Percentiles rank a stretch among this genome's conserved stretches.
These are phyloP conservation scores for Hirsutella minnesotensis DNA, from an alignment of 2,329 filamentous ascomycete genomes.

Conservation along the genomic window DNA sequence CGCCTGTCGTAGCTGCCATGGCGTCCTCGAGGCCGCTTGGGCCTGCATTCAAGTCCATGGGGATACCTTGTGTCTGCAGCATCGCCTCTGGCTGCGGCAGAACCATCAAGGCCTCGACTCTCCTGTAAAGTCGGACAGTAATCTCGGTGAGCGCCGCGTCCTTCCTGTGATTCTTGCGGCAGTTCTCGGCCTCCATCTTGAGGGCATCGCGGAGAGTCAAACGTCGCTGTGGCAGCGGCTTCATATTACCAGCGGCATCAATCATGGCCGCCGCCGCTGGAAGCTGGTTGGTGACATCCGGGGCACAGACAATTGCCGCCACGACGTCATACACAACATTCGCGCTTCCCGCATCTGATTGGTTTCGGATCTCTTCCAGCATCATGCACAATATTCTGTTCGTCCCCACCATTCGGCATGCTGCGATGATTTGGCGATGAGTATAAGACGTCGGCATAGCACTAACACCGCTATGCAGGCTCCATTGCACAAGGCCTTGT, in stretches of 20 bases:
- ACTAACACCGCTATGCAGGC: conserved; percentile 40
- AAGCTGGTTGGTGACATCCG: conserved; percentile 38
- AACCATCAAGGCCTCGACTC: conserved; percentile 54
- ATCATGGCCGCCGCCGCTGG: conserved; percentile 17
- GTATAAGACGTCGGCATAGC: conserved; percentile 55
- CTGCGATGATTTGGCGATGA: conserved; percentile 55
- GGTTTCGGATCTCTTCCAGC: conserved; percentile 53
- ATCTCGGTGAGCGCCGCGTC: conserved; percentile 48
- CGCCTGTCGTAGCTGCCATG: conserved; percentile 29
- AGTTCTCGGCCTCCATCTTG: conserved; percentile 44
- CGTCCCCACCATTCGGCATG: conserved; percentile 49
- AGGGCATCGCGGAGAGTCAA: conserved; percentile 50
- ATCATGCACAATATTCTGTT: conserved; percentile 48
- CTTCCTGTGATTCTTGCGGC: conserved; percentile 41
- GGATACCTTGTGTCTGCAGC: conserved; percentile 28
- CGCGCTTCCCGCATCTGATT: conserved; percentile 46
- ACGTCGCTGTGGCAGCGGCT: conserved; percentile 28
- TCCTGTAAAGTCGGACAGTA: conserved; percentile 48
- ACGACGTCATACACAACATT: conserved; percentile 57
- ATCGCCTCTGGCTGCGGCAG: conserved; percentile 27
- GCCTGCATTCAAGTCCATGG: conserved; percentile 26
- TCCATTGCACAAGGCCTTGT: conserved; percentile 56
- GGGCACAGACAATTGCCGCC: conserved; percentile 56
- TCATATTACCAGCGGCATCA: conserved; percentile 23
- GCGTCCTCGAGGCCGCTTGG: conserved; percentile 26